phyloP scores from a whole-genome alignment of 2,329 filamentous ascomycete species.

The Zymoseptoria crescenta region DNA sequence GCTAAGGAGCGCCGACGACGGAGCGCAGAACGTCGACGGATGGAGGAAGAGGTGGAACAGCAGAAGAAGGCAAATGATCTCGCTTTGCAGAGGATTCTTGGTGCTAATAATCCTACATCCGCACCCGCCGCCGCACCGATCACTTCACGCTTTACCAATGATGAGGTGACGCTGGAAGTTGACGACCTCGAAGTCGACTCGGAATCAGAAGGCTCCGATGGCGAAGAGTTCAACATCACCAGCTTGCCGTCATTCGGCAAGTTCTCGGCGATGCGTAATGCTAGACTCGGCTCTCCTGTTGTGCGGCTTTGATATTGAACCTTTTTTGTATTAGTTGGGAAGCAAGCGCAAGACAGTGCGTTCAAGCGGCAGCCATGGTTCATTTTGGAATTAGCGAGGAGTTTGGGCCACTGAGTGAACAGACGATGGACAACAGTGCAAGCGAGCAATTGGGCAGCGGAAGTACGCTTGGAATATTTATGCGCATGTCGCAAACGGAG shows the following conservation, averaged over 20 bases:
- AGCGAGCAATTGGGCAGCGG: neutral
- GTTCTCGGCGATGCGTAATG: constrained; percentile 8
- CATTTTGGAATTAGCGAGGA: constrained; percentile 7
- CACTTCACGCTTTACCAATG: constrained; percentile 1
- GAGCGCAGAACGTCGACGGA: constrained; percentile 18
- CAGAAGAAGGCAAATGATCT: neutral
- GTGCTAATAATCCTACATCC: constrained; percentile 1
- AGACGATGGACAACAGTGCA: neutral
- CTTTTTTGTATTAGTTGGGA: constrained; percentile 1
- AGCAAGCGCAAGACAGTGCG: constrained; percentile 3
- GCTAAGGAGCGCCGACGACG: constrained; percentile 17
- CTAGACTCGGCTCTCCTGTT: constrained; percentile 5
- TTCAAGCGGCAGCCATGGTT: constrained; percentile 11
- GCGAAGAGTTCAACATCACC: constrained; percentile 13
- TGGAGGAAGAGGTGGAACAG: constrained; percentile 12
- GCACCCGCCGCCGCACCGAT: neutral
- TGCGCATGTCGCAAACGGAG: too few relatives aligned
- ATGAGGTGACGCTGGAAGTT: constrained; percentile 13
- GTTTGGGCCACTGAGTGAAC: constrained; percentile 2
- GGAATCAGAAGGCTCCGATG: constrained; percentile 6
- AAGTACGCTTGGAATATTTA: neutral
- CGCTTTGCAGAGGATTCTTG: neutral
- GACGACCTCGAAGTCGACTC: constrained; percentile 16
- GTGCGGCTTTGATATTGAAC: constrained; percentile 8
- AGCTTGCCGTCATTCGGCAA: constrained; percentile 5